Base-by-base conservation (phyloP, 352 stramenopile genomes). In the Pythium oligandrum region DNA sequence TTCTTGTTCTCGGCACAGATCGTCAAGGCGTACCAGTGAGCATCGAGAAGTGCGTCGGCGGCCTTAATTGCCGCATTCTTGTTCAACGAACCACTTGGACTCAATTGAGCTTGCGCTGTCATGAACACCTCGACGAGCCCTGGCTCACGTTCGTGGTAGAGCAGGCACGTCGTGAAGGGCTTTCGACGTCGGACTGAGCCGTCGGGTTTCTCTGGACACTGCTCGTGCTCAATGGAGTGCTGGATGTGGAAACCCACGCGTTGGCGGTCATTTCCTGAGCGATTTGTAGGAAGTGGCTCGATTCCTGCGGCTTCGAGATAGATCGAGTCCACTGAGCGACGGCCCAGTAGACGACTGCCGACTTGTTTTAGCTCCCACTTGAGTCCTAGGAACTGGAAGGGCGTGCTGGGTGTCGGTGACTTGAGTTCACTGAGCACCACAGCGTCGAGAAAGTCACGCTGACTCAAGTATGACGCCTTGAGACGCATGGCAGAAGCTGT, bases 241-340 rank as follows among this genome's bases (percentile, higher is more conserved):
- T 78, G 68, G 9, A 79, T 52, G 48, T 79, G 72, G 59, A 71
- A 83, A 34, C 70, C 69, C 3, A 83, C 48, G 31, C 61, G 64
- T 42, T 79, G 64, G 45, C 17, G 17, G 17, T 26, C 17, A 26
- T 26, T 26, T 26, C 17, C 17, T 26, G 17, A 26, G 17, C 17
- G 17, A 26, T 26, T 26, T 26, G 17, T 26, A 26, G 17, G 17
- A 26, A 26, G 17, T 26, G 61, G n/a, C 43, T 71, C 43, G 26
- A 83, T 63, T 2, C 75, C 75, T 1, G 72, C 72, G 11, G 63
- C 59, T 37, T 89, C 73, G 55, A 86, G 61, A 40, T 68, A 89
- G 35, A 85, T 57, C 30, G 77, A 80, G 45, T 89, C 75, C 17
- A 26, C 17, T 26, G 17, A 26, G 17, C 17, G 17, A 26, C 17